phyloP scores from a whole-genome alignment of 352 stramenopile species.

The Albugo laibachii region DNA sequence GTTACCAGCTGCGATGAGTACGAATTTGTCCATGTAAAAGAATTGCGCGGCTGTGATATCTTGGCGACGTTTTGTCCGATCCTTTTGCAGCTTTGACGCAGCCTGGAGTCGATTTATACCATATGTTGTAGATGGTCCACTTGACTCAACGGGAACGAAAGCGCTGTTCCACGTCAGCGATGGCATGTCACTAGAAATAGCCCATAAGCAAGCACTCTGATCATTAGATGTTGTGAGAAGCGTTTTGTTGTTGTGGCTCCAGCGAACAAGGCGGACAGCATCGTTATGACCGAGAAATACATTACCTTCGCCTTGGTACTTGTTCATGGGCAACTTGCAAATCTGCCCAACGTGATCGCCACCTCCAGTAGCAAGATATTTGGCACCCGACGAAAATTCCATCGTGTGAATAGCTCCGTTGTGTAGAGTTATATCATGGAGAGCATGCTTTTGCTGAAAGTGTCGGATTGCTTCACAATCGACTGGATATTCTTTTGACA shows the following conservation, averaged over 20 bases:
- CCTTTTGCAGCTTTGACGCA: constrained; percentile 10
- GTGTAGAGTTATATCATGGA: constrained; percentile 31
- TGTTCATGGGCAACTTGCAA: constrained; percentile 47
- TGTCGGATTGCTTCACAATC: constrained; percentile 33
- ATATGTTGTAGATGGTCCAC: constrained; percentile 11
- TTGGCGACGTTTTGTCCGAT: constrained; percentile 15
- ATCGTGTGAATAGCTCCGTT: constrained; percentile 44
- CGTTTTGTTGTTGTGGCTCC: constrained; percentile 54
- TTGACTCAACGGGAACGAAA: constrained; percentile 12
- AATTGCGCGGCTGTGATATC: constrained; percentile 54
- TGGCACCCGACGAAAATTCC: constrained; percentile 61
- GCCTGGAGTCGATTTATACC: no score
- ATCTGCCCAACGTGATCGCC: constrained; percentile 40
- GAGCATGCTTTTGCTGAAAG: constrained; percentile 28
- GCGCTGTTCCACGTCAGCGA: constrained; percentile 35
- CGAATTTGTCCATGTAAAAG: constrained; percentile 81
- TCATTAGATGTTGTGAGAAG: constrained; percentile 47
- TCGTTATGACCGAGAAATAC: constrained; percentile 52
- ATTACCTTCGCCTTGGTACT: constrained; percentile 30
- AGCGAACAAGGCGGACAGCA: constrained; percentile 36
- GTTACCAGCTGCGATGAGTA: constrained; percentile 47
- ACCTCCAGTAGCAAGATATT: constrained; percentile 42
- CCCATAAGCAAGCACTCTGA: constrained; percentile 48
- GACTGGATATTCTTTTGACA: constrained; percentile 53
- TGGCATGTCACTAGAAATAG: constrained; percentile 29